Evolutionary conservation across 768 basidiomycete species (phyloP), one percentile per base, ranked within the genome.

Genomic region (Termitomyces sp.): DNA sequence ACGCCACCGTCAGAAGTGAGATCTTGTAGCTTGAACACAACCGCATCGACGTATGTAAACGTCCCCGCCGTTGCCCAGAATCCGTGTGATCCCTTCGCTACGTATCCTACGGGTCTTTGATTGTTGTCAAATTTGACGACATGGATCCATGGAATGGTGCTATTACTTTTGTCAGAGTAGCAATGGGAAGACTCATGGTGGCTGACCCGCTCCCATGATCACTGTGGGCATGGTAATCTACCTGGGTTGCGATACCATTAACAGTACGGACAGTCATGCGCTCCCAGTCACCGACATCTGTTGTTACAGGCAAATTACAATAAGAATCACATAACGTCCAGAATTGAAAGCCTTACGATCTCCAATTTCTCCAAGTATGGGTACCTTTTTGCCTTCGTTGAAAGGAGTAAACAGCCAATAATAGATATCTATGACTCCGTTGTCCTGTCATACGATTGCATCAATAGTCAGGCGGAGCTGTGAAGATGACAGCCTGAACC

Each of bases 201-300:
- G 28, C 56, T 36, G 2, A 60, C 59, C 61, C 60, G 63, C 63
- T 64, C 46, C 61, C 63, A 2, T 55, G 41, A 33, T 54, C 54
- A 22, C 57, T 59, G 28, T 62, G 63, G 45, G 63, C 60, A 49
- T 64, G 63, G 29, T 62, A 64, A 44, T 64, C 61, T 26, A 64
- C 59, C 46, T 62, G 61, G 15, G 63, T 62, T 20, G 63, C 61
- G 26, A 62, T 41, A 36, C 63, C 63, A 44, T 62, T 58, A 1
- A 62, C 59, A 8, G 61, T 64, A 16, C 61, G 60, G 10, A 64
- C 63, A 12, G 59, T 48, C 59, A 64, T 64, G 37, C 63, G 63
- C 29, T 62, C 63, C 63, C 61, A 64, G 31, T 64, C 63, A 9
- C 63, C 63, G 3, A 64, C 60, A 45, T 64, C 63, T 64, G 26